These are phyloP conservation scores for Triticum urartu DNA, from an alignment of 176 grass and related monocot genomes.

Conservation along the genomic window DNA sequence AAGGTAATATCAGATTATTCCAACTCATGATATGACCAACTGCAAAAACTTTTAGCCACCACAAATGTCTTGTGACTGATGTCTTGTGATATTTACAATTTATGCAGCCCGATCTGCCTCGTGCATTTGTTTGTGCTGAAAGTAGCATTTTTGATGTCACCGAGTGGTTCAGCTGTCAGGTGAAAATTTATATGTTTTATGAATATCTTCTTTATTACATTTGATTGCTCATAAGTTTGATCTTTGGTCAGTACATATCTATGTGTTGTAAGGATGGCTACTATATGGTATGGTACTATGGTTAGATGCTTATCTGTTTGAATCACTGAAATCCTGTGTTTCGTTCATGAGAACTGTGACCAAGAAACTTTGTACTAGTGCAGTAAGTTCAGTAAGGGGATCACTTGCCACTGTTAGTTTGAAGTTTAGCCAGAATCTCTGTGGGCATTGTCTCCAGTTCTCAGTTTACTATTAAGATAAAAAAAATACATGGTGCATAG, in stretches of 20 bases:
- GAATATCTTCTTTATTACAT: background rate
- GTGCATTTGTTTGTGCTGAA: slow-evolving; percentile 84
- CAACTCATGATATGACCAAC: background rate
- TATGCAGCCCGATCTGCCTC: slow-evolving; percentile 71
- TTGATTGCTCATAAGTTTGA: background rate
- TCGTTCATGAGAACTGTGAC: background rate
- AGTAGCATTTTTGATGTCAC: slow-evolving; percentile 95
- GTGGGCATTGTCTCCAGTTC: background rate
- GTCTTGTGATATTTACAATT: slow-evolving; percentile 31
- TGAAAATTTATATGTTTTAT: slow-evolving; percentile 25
- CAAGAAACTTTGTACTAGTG: background rate
- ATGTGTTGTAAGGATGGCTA: background rate
- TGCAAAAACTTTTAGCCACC: background rate
- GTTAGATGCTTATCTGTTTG: background rate
- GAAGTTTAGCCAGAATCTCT: background rate
- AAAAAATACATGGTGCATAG: background rate
- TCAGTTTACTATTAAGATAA: background rate
- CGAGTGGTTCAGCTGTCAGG: slow-evolving; percentile 97
- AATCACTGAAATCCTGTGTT: background rate
- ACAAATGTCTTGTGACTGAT: slow-evolving; percentile 33
- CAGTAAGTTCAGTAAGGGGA: background rate
- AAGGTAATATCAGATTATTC: slow-evolving; percentile 56
- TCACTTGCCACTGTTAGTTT: background rate
- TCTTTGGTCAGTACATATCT: background rate
- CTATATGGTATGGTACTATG: background rate